These are phyloP conservation scores for Geotrichum australiense DNA, from an alignment of 1,139 yeast genomes.

Conservation along the genomic window DNA sequence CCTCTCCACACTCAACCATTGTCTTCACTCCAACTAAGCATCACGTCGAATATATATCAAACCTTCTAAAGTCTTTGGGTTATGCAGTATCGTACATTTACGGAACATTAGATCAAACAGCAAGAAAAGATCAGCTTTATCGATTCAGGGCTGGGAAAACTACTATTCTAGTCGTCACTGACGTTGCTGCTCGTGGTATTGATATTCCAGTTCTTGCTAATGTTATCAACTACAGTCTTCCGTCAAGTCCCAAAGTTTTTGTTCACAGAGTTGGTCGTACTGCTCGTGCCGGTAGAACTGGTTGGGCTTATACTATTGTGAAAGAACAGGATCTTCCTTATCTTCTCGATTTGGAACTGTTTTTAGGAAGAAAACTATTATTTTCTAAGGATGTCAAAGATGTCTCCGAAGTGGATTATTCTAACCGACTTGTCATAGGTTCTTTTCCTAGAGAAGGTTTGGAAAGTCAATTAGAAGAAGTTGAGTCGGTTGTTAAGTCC, in stretches of 20 bases:
- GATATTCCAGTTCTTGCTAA: slow-evolving; percentile 96
- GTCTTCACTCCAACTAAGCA: slow-evolving; percentile 95
- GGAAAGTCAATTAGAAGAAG: slow-evolving; percentile 69
- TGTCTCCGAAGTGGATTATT: slow-evolving; percentile 57
- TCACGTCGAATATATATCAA: slow-evolving; percentile 86
- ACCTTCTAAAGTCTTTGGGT: slow-evolving; percentile 65
- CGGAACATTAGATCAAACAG: slow-evolving; percentile 92
- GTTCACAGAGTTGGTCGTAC: slow-evolving; percentile 98
- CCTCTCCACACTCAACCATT: slow-evolving; percentile 80
- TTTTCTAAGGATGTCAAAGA: slow-evolving; percentile 39
- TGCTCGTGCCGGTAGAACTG: slow-evolving; percentile 96
- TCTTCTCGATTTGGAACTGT: slow-evolving; percentile 80
- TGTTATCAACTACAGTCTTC: slow-evolving; percentile 83
- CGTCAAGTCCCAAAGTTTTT: slow-evolving; percentile 87
- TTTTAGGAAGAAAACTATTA: slow-evolving; percentile 75
- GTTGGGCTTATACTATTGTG: slow-evolving; percentile 94
- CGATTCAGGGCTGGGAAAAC: slow-evolving; percentile 82
- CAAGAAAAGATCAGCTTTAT: slow-evolving; percentile 82
- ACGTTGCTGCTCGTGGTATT: slow-evolving; percentile 99
- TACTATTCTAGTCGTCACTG: slow-evolving; percentile 84
- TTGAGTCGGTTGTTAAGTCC: slow-evolving; percentile 51
- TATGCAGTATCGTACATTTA: slow-evolving; percentile 84
- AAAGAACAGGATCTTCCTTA: slow-evolving; percentile 85
- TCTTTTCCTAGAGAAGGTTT: slow-evolving; percentile 65
- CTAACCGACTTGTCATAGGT: slow-evolving; percentile 76